These are phyloP conservation scores for Irpex sp. DNA, from an alignment of 1,284 basidiomycete species.

Conservation along the genomic window DNA sequence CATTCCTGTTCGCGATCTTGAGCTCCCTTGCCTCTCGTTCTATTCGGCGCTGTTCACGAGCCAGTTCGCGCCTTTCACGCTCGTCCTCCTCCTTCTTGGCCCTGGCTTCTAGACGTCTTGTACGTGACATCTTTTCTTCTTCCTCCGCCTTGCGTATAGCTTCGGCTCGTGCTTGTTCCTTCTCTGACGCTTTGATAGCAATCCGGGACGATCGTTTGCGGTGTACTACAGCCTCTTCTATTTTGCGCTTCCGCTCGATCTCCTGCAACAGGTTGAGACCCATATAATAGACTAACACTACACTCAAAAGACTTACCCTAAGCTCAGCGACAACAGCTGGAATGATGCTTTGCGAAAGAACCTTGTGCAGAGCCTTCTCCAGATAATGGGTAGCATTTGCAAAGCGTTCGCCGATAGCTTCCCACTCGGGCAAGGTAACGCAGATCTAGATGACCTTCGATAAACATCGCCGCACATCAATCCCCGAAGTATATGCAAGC, in stretches of 20 bases:
- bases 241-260: slow-evolving; percentile 51
- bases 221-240: slow-evolving; percentile 69
- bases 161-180: slow-evolving; percentile 59
- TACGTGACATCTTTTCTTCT: slow-evolving; percentile 58
- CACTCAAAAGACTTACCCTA: slow-evolving; percentile 38
- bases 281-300: slow-evolving; percentile 2
- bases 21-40: slow-evolving; percentile 46
- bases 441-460: slow-evolving; percentile 52
- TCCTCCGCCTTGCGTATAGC: slow-evolving; percentile 57
- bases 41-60: slow-evolving; percentile 46
- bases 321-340: slow-evolving; percentile 65
- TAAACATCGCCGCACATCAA: background rate
- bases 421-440: slow-evolving; percentile 79
- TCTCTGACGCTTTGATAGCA: slow-evolving; percentile 68
- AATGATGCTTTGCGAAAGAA: slow-evolving; percentile 61
- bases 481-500: background rate
- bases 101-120: slow-evolving; percentile 60
- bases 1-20: slow-evolving; percentile 23
- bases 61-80: slow-evolving; percentile 51
- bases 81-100: slow-evolving; percentile 63
- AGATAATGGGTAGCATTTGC: slow-evolving; percentile 72
- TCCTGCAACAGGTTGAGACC: slow-evolving; percentile 40
- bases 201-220: slow-evolving; percentile 85
- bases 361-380: slow-evolving; percentile 75
- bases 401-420: slow-evolving; percentile 68